Evolutionary conservation across 306 rosid genomes (phyloP), one percentile per base, ranked within the genome.

Genomic region (Cucumis cinereus): DNA sequence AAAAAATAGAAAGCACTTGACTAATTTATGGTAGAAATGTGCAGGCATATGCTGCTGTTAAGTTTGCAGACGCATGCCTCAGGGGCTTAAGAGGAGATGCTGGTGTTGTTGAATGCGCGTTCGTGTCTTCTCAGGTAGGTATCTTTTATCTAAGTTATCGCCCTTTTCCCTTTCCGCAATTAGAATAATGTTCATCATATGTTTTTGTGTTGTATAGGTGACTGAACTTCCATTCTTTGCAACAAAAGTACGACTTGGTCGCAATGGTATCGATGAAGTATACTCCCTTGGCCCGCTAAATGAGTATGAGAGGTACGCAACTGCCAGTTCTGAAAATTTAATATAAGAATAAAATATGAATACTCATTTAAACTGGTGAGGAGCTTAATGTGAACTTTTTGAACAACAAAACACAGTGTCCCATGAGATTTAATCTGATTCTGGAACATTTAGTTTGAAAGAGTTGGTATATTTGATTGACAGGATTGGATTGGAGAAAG

Each of bases 61-160:
- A 95, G 82, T 95, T 95, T 75, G 97, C 97, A 1, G 81, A 89
- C 9, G 77, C 91, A 73, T 90, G 99, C 77, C 98, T 95, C 56
- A 92, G 77, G 15, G 96, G 97, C 78, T 78, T 95, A 86, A 95
- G 94, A 88, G 98, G 99, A 78, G 96, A 92, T 84, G 93, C 95
- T 4, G 92, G 87, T 7, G 84, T 95, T 35, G 88, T 92, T 36
- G 99, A 90, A 84, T 95, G 99, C 75, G 60, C 98, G 62, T 95
- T 77, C 77, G 99, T 90, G 49, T 90, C 89, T 71, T 95, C 92
- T 56, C 80, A 90, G 97, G 99, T 85, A 68, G 45, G 55, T 36
- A 68, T 41, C 13, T 14, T 68, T 20, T 19, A 6, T 22, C 13
- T 20, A 68, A 43, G 35, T 23, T 23, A 68, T 68, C 11, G 12